Conservation (phyloP, 768 basidiomycete species). For the Mycena alexandri region DNA sequence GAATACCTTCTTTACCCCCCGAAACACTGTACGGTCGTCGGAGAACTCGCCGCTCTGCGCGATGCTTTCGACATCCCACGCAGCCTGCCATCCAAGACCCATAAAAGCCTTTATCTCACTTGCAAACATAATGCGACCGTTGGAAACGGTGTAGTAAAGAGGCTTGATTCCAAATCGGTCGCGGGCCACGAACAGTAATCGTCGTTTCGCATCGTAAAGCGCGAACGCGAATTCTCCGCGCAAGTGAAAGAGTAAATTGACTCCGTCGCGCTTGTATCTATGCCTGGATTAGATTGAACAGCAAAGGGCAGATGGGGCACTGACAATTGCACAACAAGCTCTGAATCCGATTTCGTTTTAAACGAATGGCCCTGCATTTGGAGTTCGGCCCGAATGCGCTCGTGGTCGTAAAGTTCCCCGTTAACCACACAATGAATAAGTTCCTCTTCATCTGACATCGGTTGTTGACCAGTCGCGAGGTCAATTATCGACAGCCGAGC, state of each 20-base stretch:
- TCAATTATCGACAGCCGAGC: conserved; percentile 38
- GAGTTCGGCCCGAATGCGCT: conserved; percentile 34
- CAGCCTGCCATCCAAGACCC: conserved; percentile 36
- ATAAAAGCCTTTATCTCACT: conserved; percentile 40
- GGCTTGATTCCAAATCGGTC: conserved; percentile 41
- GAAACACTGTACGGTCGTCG: conserved; percentile 35
- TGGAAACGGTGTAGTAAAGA: conserved; percentile 36
- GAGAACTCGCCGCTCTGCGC: conserved; percentile 19
- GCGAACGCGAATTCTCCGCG: conserved; percentile 40
- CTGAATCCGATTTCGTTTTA: conserved; percentile 37
- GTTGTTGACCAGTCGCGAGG: conserved; percentile 37
- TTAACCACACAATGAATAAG: conserved; percentile 32
- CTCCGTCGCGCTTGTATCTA: conserved; percentile 37
- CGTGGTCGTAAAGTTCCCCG: conserved; percentile 38
- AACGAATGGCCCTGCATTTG: conserved; percentile 28
- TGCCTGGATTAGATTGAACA: background rate
- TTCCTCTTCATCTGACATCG: conserved; percentile 31
- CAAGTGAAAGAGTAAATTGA: conserved; percentile 29
- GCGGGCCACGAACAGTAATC: conserved; percentile 32
- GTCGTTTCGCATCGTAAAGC: conserved; percentile 31
- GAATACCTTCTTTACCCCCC: conserved; percentile 31
- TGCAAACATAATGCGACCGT: conserved; percentile 33
- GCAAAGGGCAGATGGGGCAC: background rate
- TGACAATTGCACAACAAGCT: conserved; percentile 37
- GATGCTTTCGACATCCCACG: conserved; percentile 38